A percentile compares a stretch with the other conserved stretches of the same genome.
Evolutionary conservation across 1,139 yeast genomes (phyloP).

Genomic region (Candida glucosophila): DNA sequence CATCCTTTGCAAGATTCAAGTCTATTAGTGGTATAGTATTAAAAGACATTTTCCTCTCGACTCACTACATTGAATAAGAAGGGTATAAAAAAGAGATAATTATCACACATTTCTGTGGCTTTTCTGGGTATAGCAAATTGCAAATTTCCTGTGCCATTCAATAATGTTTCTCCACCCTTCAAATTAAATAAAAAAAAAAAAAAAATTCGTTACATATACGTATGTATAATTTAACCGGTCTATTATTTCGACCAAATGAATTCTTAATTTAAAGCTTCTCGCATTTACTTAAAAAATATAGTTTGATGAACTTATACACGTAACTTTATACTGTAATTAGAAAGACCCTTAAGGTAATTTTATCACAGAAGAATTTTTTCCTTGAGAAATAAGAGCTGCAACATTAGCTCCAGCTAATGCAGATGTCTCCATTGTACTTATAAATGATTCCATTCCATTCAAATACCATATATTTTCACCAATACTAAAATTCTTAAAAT

Average conservation of each 20-base stretch:
- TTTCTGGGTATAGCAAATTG: too few species aligned
- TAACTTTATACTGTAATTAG: too few species aligned
- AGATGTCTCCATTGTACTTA: slow-evolving; percentile 43
- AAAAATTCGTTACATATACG: too few species aligned
- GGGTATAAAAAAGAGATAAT: neutral
- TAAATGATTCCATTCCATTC: slow-evolving; percentile 32
- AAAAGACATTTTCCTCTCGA: slow-evolving; percentile 16
- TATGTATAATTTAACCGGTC: too few species aligned
- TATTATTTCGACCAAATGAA: too few species aligned
- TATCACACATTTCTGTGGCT: too few species aligned
- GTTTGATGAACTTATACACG: too few species aligned
- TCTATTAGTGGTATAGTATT: slow-evolving; percentile 28
- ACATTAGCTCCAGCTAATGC: slow-evolving; percentile 38
- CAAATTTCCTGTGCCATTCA: too few species aligned
- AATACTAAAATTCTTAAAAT: slow-evolving; percentile 15
- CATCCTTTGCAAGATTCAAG: slow-evolving; percentile 22
- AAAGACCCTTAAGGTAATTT: slow-evolving; percentile 1
- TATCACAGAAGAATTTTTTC: slow-evolving; percentile 2
- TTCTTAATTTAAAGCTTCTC: too few species aligned
- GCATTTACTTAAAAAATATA: too few species aligned
- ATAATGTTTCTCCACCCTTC: too few species aligned
- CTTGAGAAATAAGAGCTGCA: slow-evolving; percentile 18
- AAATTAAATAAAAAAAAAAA: too few species aligned
- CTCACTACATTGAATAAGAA: neutral
- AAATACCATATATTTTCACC: slow-evolving; percentile 25